Evolutionary conservation across 176 grass and related monocot species (phyloP), one percentile per base, ranked within the genome.

Genomic region (Calamus simplicifolius): DNA sequence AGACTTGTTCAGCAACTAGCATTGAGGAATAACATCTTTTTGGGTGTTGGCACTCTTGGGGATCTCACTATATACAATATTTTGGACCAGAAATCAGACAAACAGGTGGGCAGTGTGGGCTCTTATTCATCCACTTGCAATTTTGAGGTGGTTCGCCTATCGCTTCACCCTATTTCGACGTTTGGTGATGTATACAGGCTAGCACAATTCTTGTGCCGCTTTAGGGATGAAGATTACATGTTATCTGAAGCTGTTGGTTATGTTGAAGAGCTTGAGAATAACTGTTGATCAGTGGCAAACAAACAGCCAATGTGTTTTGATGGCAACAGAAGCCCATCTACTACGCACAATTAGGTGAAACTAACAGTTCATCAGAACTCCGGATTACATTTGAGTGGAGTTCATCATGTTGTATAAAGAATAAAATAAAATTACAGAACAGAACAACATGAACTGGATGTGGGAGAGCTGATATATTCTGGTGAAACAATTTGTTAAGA

Each of bases 171-270:
- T 7, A 25, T 56, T 13, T 56, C 53, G 3, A 23, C 53, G 6
- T 56, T 25, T 4, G 5, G 13, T 3, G 53, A 56, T 14, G 53
- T 13, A 8, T 56, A 56, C 53, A 18, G 53, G 18, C 53, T 56
- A 23, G 53, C 53, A 7, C 53, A 56, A 23, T 56, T 56, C 19
- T 56, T 56, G 4, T 56, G 7, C 53, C 53, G 53, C 6, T 56
- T 56, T 25, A 18, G 5, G 53, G 53, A 56, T 56, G 53, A 56
- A 56, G 53, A 56, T 18, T 56, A 56, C 53, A 56, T 56, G 53
- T 18, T 18, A 10, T 19, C 12, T 56, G 53, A 56, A 23, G 53
- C 53, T 25, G 53, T 18, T 25, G 53, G 12, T 23, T 56, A 56
- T 56, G n/a, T 56, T 25, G 53, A 56, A 56, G 53, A 56, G 53